phyloP scores from a whole-genome alignment of 2,329 filamentous ascomycete species.

The Talaromyces atroroseus region DNA sequence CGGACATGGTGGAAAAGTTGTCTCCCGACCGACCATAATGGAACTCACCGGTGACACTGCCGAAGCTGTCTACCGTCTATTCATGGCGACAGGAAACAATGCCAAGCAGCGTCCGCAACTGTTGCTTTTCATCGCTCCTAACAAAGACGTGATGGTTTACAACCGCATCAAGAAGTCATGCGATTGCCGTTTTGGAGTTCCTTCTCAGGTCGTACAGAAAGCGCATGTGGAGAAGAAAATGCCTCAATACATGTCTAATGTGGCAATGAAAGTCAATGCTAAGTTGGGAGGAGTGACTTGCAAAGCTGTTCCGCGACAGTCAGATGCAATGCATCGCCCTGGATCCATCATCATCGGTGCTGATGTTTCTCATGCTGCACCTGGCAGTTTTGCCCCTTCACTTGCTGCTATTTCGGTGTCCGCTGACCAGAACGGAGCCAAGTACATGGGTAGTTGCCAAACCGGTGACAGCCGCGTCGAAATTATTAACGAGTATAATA shows the following conservation, averaged over 20 bases:
- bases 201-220: constrained; percentile 75
- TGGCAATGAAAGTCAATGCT: constrained; percentile 93
- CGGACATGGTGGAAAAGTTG: constrained; percentile 56
- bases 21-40: constrained; percentile 42
- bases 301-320: constrained; percentile 42
- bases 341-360: constrained; percentile 79
- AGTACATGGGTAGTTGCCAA: constrained; percentile 73
- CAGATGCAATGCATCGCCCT: constrained; percentile 31
- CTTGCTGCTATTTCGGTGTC: constrained; percentile 86
- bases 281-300: constrained; percentile 83
- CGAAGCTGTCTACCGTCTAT: constrained; percentile 52
- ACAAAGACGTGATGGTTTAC: constrained; percentile 68
- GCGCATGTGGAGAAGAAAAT: constrained; percentile 64
- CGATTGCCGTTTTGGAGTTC: constrained; percentile 77
- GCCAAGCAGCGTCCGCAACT: constrained; percentile 62
- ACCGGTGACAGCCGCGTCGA: constrained; percentile 80
- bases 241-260: constrained; percentile 85
- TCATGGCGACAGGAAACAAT: constrained; percentile 50
- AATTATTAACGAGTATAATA: constrained; percentile 65
- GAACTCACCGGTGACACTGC: constrained; percentile 42
- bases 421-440: constrained; percentile 63
- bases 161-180: constrained; percentile 82
- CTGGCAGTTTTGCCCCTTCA: constrained; percentile 62
- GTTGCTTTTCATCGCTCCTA: constrained; percentile 69
- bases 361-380: constrained; percentile 79